Base-by-base conservation (phyloP, 345 rosid genomes). In the Raphanus sativus region DNA sequence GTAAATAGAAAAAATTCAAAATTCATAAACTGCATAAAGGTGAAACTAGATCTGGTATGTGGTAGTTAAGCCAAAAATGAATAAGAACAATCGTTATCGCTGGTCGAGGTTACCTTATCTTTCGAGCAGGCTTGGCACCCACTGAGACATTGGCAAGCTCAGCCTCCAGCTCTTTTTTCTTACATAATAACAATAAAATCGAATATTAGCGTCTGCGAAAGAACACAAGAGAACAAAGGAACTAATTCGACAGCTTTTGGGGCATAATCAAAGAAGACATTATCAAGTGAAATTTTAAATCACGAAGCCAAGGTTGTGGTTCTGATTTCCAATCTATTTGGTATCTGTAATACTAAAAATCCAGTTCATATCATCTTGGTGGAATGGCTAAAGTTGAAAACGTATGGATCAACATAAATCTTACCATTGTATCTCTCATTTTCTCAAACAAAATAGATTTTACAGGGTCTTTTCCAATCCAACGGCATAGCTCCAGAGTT, bases 381-480 rank as follows among this genome's bases (percentile, higher is more conserved):
- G 65, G 61, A 55, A 55, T 56, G 30, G 67, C 55, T 63, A 38
- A 63, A 63, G 70, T 59, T 68, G 52, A 55, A 62, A 54, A 74
- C 64, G 25, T 40, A 54, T n/a, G 17, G 55, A 69, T 45, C 45
- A 74, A 42, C 32, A 74, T 33, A 48, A 69, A 25, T 15, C 74
- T 48, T 96, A 96, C 99, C 99, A 96, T 96, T n/a, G 99, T 91
- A 75, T 96, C 99, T 77, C 99, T 88, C 98, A 96, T 96, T 86
- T 96, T 96, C 88, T 96, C 98, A 83, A 96, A 90, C 83, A 93
- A 84, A 73, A 96, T 91, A 63, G 97, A 91, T 76, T 96, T 96
- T 28, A 96, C 96, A 74, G 98, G 96, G 59, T 96, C 99, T 81
- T 91, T 96, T 74, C 99, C 99, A 83, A 96, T 93, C 99, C 99